A percentile compares a stretch with the other conserved stretches of the same genome.
Conservation (phyloP, 1,284 basidiomycete genomes). For the Moesziomyces sp. region DNA sequence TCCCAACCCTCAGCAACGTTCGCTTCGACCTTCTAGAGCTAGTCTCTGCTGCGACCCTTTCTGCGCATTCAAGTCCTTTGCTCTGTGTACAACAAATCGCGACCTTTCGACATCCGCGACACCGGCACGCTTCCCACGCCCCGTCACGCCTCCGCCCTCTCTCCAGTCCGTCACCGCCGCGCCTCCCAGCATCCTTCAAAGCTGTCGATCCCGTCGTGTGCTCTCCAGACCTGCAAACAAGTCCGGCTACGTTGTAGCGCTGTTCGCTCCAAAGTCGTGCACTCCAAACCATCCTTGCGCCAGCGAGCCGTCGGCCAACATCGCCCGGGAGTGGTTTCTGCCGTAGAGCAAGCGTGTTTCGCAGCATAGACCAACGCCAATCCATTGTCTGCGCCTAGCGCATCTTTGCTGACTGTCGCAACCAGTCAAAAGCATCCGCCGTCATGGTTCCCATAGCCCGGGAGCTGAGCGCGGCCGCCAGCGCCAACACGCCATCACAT, state of each 20-base stretch:
- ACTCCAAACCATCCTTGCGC: no score
- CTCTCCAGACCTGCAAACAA: no score
- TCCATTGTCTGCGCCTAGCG: slow-evolving; percentile 5
- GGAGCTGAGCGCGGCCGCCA: slow-evolving; percentile 38
- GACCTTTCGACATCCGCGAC: not conserved
- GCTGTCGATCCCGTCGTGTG: no score
- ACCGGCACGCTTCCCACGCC: not conserved
- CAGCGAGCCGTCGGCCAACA: not conserved
- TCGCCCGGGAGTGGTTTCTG: not conserved
- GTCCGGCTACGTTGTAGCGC: no score
- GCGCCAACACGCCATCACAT: slow-evolving; percentile 30
- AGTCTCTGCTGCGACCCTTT: not conserved
- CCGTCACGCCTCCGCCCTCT: not conserved
- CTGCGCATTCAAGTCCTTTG: not conserved
- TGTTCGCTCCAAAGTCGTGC: no score
- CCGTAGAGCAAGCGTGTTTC: not conserved
- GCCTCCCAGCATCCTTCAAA: no score
- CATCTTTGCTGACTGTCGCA: slow-evolving; percentile 19
- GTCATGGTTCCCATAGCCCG: slow-evolving; percentile 32
- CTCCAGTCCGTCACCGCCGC: not conserved
- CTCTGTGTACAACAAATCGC: not conserved
- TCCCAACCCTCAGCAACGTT: not conserved
- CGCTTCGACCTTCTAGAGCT: not conserved
- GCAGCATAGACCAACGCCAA: not conserved
- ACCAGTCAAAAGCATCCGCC: slow-evolving; percentile 21